A percentile compares a stretch with the other conserved stretches of the same genome.
Conservation (phyloP, 768 basidiomycete genomes). For the Amanita rubescens region DNA sequence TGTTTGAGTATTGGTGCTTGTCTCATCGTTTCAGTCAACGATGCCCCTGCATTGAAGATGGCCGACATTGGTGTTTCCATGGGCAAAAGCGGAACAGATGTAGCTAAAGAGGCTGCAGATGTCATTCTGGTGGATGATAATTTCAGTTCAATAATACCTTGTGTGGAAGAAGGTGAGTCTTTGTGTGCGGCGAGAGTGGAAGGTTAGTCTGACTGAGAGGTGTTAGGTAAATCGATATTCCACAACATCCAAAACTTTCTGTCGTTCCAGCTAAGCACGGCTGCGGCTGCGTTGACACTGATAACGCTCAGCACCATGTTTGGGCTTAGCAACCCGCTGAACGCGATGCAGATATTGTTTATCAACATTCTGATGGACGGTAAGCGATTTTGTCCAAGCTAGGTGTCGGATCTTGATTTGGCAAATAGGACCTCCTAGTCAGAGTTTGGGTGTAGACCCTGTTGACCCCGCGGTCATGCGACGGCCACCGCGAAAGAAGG, state of each 20-base stretch:
- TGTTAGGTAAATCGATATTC: conserved; percentile 88
- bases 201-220: conserved; percentile 3
- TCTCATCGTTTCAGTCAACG: conserved; percentile 60
- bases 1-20: not conserved
- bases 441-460: conserved; percentile 94
- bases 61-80: conserved; percentile 97
- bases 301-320: conserved; percentile 93
- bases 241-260: conserved; percentile 99
- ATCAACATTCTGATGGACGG: conserved; percentile 99
- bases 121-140: conserved; percentile 97
- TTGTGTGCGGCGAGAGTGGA: conserved; percentile 5
- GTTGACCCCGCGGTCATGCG: conserved; percentile 92
- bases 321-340: conserved; percentile 84
- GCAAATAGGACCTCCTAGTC: conserved; percentile 77
- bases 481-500: conserved; percentile 86
- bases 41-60: conserved; percentile 95
- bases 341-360: conserved; percentile 98
- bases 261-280: conserved; percentile 94
- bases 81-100: conserved; percentile 98
- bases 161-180: conserved; percentile 78
- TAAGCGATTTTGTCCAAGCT: conserved; percentile 22
- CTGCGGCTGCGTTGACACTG: conserved; percentile 91
- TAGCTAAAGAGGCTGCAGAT: conserved; percentile 97
- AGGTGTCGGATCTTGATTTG: conserved; percentile 1
- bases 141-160: conserved; percentile 89